Base-by-base conservation (phyloP, 257 asterid species). In the Petrea volubilis region DNA sequence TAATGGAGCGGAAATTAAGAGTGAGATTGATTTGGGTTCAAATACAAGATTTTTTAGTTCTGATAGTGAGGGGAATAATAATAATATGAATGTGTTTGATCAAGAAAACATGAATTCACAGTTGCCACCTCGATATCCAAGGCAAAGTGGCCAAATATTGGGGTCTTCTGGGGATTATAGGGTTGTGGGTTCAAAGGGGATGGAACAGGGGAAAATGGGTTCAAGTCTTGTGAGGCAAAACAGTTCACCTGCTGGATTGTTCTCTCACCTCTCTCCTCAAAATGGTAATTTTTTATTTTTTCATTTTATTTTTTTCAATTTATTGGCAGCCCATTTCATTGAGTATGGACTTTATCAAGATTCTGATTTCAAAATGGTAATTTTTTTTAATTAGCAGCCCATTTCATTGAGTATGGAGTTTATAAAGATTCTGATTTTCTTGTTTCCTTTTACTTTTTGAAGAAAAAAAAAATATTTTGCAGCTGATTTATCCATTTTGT, bases 101-200 rank as follows among this genome's bases (percentile, higher is more conserved):
- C 40, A 41, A 23, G 64, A 43, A 31, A 73, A 61, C 38, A 38
- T 74, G 81, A 82, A 79, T 72, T 63, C 88, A 28, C 93, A 74
- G 82, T 70, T 89, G 81, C 97, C 93, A 43, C 96, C 91, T 50
- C 96, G 84, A 67, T 86, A 89, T 75, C 96, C 97, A 14, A 81
- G 87, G 73, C 83, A 83, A 27, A 77, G n/a, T n/a, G n/a, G n/a
- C n/a, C n/a, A n/a, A n/a, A n/a, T n/a, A n/a, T n/a, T 28, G 60
- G 67, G 71, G 49, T 55, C 72, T 41, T 41, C 11, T 25, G 40
- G 13, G 27, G 70, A 70, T 5, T 47, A 59, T 15, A 44, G 67
- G 29, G 78, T 52, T 40, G 72, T 68, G 71, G 70, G 72, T 46
- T 80, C 87, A n/a, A 17, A 46, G 57, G 81, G 78, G 72, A 46